Evolutionary conservation across 345 rosid species (phyloP), one percentile per base, ranked within the genome.

Genomic region (Bruguiera gymnorhiza): DNA sequence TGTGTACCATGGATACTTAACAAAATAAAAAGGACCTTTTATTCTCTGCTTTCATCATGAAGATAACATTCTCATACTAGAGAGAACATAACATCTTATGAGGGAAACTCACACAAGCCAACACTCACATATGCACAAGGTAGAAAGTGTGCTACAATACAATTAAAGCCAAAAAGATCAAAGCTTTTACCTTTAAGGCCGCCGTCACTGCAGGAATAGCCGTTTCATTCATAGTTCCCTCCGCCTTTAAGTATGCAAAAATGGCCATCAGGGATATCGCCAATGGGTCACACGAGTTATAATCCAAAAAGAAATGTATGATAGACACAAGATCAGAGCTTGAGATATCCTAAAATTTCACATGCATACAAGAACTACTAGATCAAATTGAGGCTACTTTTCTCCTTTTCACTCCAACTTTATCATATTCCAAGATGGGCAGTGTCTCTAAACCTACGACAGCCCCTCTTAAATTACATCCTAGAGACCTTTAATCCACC

Each of bases 181-280:
- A 55, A 29, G 13, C 50, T 6, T 21, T 26, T 67, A 90, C 96
- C 92, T 91, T 81, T 52, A 91, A 87, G 60, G 90, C 94, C 68
- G 52, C 68, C 15, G 86, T 83, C 21, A 88, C 87, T 21, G 74
- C 76, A 59, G 89, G 87, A 78, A 88, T 76, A 64, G 86, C 83
- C 23, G 86, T 24, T 75, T 91, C 97, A 59, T 69, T 91, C 85
- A 91, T 82, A 20, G 82, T 66, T 67, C 97, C 92, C 76, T 91
- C 94, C 36, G 92, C 97, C 92, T 90, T 75, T 80, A 77, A 19
- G 73, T 36, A 66, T 51, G 59, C 34, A 65, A 62, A 70, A 71
- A 59, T 48, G 32, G 52, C 43, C 52, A 9, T 55, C 30, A 55
- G 60, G 24, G 60, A 11, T 13, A 43, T 43, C 4, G 19, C 18